Evolutionary conservation across 148 eudicot genomes (phyloP).

Genomic region (Polygonum maritimum): DNA sequence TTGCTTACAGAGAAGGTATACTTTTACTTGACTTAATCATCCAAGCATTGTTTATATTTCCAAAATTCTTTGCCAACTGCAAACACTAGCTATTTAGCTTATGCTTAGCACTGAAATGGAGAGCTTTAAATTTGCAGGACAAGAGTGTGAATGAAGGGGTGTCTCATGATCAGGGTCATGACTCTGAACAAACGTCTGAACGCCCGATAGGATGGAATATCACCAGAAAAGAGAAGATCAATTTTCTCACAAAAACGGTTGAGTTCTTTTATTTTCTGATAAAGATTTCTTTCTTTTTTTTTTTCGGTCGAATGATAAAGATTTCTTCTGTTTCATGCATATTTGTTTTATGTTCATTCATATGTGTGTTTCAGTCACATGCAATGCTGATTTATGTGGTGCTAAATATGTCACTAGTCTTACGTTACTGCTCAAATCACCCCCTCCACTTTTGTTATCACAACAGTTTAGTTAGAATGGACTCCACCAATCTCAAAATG

Average conservation of each 20-base stretch:
- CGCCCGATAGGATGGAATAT: slow-evolving; percentile 42
- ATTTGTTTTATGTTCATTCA: neutral
- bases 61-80: neutral
- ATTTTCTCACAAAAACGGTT: slow-evolving; percentile 46
- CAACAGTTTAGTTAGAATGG: neutral
- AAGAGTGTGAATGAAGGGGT: neutral
- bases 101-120: neutral
- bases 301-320: no score
- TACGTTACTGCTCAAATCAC: neutral
- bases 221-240: slow-evolving; percentile 53
- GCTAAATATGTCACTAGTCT: neutral
- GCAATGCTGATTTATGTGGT: neutral
- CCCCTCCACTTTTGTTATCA: neutral
- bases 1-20: neutral
- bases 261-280: slow-evolving; percentile 11
- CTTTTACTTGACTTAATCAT: neutral
- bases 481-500: neutral
- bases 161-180: slow-evolving; percentile 3
- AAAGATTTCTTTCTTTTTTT: neutral
- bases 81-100: neutral
- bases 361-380: no score
- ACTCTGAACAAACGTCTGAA: neutral
- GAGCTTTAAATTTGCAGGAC: neutral
- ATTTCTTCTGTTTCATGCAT: neutral
- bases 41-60: neutral